phyloP scores from a whole-genome alignment of 371 early-diverging fungal genomes.

The Mucor plumbeus region DNA sequence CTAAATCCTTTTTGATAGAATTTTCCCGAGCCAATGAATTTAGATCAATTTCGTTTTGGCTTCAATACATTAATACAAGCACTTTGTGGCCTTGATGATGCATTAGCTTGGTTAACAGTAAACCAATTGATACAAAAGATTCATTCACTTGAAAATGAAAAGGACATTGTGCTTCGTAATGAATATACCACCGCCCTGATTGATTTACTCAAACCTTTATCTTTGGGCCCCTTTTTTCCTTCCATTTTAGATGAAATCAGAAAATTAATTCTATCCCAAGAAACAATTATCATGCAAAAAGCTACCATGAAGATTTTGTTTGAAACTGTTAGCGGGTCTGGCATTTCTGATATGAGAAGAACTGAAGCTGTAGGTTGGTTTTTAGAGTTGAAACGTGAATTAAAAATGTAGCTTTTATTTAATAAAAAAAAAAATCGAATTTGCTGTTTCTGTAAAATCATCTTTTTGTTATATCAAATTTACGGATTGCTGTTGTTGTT shows the following conservation, averaged over 20 bases:
- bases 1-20: slow-evolving; percentile 28
- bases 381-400: slow-evolving; percentile 42
- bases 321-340: slow-evolving; percentile 55
- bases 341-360: slow-evolving; percentile 56
- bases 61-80: slow-evolving; percentile 63
- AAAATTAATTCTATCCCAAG: slow-evolving; percentile 28
- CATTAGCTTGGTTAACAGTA: slow-evolving; percentile 64
- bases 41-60: slow-evolving; percentile 63
- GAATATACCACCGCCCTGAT: slow-evolving; percentile 43
- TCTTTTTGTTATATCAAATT: background rate
- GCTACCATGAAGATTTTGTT: slow-evolving; percentile 49
- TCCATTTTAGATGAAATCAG: slow-evolving; percentile 33
- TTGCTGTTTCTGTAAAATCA: background rate
- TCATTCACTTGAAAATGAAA: slow-evolving; percentile 18
- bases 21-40: slow-evolving; percentile 61
- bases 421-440: background rate
- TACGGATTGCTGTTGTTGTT: background rate
- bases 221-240: slow-evolving; percentile 54
- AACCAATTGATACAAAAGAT: slow-evolving; percentile 54
- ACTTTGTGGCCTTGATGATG: slow-evolving; percentile 64
- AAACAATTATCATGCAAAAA: slow-evolving; percentile 29
- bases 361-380: slow-evolving; percentile 58
- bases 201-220: slow-evolving; percentile 53
- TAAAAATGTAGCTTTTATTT: slow-evolving; percentile 16
- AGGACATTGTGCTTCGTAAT: slow-evolving; percentile 31